Conservation (phyloP, 2,329 filamentous ascomycete species). For the Colletotrichum zoysiae region DNA sequence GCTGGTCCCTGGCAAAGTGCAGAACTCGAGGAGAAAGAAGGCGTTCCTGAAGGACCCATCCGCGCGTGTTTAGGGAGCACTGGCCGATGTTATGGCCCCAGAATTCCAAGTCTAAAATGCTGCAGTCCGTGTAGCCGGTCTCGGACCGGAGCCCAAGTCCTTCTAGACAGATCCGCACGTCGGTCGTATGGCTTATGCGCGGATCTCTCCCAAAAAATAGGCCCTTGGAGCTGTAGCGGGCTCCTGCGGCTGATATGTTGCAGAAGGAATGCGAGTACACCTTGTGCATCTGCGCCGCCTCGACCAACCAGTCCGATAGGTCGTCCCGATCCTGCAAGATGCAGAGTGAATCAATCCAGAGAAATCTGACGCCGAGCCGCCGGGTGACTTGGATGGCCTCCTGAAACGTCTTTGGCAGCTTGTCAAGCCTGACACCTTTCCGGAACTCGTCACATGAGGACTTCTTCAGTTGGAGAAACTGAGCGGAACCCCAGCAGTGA, state of each 20-base stretch:
- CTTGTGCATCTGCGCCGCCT: slow-evolving; percentile 41
- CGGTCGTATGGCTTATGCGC: background rate
- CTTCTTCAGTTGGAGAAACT: slow-evolving; percentile 22
- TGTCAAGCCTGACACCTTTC: background rate
- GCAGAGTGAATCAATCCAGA: slow-evolving; percentile 41
- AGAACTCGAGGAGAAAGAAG: slow-evolving; percentile 15
- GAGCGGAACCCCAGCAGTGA: slow-evolving; percentile 29
- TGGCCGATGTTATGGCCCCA: background rate
- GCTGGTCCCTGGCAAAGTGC: slow-evolving; percentile 19
- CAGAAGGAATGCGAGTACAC: slow-evolving; percentile 43
- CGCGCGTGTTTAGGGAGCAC: slow-evolving; percentile 17
- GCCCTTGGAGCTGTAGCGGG: slow-evolving; percentile 31
- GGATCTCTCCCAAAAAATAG: slow-evolving; percentile 22
- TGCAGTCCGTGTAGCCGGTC: slow-evolving; percentile 3
- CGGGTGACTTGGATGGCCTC: slow-evolving; percentile 34
- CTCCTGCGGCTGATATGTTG: slow-evolving; percentile 42
- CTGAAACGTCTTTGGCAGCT: slow-evolving; percentile 30
- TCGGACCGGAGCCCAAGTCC: background rate
- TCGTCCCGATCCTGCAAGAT: slow-evolving; percentile 40
- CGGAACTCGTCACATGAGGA: background rate
- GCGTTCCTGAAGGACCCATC: slow-evolving; percentile 26
- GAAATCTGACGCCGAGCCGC: slow-evolving; percentile 8
- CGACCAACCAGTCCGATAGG: slow-evolving; percentile 41
- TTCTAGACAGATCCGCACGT: background rate
- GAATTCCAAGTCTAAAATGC: background rate